Percentiles rank a stretch among this genome's conserved stretches.
phyloP scores from a whole-genome alignment of 768 basidiomycete species.

The Aureoboletus auriporus region DNA sequence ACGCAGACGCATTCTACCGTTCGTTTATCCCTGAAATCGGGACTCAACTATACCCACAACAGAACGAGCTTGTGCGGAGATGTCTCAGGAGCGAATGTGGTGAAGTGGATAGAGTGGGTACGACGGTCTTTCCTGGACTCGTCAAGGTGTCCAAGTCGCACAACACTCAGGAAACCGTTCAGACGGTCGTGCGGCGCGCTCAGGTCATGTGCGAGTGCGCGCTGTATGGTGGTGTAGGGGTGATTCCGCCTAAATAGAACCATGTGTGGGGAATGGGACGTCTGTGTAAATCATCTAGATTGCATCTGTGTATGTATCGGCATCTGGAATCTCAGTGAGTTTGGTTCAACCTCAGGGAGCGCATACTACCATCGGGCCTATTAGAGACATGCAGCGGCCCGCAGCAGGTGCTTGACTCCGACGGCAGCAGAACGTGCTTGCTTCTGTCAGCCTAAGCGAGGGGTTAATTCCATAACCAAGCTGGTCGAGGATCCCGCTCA shows the following conservation, averaged over 20 bases:
- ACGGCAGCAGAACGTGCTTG: too few species aligned
- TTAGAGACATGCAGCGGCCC: too few species aligned
- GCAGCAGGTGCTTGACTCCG: too few species aligned
- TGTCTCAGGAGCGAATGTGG: slow-evolving; percentile 75
- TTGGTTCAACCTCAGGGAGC: too few species aligned
- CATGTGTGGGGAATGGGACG: neutral
- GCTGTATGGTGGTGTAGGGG: slow-evolving; percentile 28
- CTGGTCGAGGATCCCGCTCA: slow-evolving; percentile 31
- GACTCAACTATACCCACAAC: slow-evolving; percentile 65
- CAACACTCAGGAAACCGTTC: slow-evolving; percentile 43
- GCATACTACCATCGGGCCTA: too few species aligned
- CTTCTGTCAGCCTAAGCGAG: slow-evolving; percentile 75
- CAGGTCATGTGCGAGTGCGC: slow-evolving; percentile 89
- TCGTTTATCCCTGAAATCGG: slow-evolving; percentile 84
- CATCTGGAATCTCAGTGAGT: too few species aligned
- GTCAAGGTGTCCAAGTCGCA: slow-evolving; percentile 63
- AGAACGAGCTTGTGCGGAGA: slow-evolving; percentile 82
- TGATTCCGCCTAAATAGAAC: neutral
- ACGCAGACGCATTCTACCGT: slow-evolving; percentile 71
- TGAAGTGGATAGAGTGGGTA: slow-evolving; percentile 71
- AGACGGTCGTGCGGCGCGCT: slow-evolving; percentile 76
- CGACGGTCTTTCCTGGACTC: slow-evolving; percentile 83
- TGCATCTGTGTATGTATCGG: slow-evolving; percentile 14
- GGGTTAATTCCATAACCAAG: neutral
- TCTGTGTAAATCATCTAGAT: slow-evolving; percentile 18